Evolutionary conservation across 768 basidiomycete genomes (phyloP).

Genomic region (Boletellus ananiceps): DNA sequence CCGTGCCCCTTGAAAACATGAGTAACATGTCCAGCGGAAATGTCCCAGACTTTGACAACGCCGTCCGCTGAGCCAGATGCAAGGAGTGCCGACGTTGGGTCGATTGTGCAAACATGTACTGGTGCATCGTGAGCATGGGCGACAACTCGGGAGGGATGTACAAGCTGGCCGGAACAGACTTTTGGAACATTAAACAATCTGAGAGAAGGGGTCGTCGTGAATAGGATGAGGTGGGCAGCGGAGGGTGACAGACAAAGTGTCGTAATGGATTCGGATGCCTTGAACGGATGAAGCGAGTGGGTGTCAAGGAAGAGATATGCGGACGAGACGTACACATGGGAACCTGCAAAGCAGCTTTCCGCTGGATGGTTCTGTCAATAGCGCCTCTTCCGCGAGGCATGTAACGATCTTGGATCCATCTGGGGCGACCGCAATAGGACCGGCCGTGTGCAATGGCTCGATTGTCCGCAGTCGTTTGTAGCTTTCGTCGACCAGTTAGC

Average conservation of each 20-base stretch:
- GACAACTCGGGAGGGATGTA: constrained; percentile 71
- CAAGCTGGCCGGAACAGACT: constrained; percentile 39
- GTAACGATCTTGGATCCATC: constrained; percentile 82
- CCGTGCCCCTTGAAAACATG: constrained; percentile 96
- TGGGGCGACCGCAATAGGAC: constrained; percentile 72
- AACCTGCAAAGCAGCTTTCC: constrained; percentile 79
- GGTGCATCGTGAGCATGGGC: constrained; percentile 90
- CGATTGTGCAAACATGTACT: constrained; percentile 81
- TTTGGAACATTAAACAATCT: constrained; percentile 78
- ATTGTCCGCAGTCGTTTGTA: constrained; percentile 74
- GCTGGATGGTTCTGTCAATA: constrained; percentile 74
- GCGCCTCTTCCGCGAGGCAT: constrained; percentile 80
- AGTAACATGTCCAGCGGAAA: constrained; percentile 80
- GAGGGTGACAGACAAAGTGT: constrained; percentile 80
- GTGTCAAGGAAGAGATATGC: neutral
- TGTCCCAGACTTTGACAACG: constrained; percentile 95
- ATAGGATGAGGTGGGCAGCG: constrained; percentile 68
- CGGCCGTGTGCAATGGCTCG: constrained; percentile 82
- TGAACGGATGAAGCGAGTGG: constrained; percentile 1
- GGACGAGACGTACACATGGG: constrained; percentile 58
- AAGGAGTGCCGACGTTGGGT: constrained; percentile 84
- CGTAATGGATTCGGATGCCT: constrained; percentile 86
- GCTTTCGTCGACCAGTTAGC: constrained; percentile 35
- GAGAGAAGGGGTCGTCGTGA: constrained; percentile 76
- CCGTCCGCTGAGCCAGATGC: constrained; percentile 97